These are phyloP conservation scores for Aethionema arabicum DNA, from an alignment of 345 rosid species.

Conservation along the genomic window DNA sequence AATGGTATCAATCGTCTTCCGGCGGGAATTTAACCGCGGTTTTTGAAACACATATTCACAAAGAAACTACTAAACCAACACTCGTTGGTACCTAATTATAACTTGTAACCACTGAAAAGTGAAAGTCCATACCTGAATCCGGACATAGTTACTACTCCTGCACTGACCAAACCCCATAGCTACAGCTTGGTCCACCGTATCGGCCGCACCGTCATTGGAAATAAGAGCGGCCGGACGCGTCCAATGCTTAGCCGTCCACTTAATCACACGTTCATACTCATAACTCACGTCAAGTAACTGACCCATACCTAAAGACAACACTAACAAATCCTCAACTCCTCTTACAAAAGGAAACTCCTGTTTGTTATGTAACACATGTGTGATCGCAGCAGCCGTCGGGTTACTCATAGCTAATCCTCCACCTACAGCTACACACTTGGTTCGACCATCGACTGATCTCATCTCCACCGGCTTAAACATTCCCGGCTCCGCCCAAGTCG, in stretches of 20 bases:
- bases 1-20: too few relatives aligned
- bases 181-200: conserved; percentile 88
- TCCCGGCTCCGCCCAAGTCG: conserved; percentile 90
- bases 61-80: too few relatives aligned
- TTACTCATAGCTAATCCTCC: conserved; percentile 87
- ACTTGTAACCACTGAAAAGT: not conserved
- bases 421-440: conserved; percentile 78
- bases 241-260: conserved; percentile 89
- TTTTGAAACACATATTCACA: too few relatives aligned
- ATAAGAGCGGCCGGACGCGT: conserved; percentile 85
- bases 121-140: conserved; percentile 68
- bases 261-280: conserved; percentile 66
- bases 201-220: conserved; percentile 78
- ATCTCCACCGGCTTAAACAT: conserved; percentile 65
- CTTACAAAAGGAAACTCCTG: conserved; percentile 96
- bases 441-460: conserved; percentile 71
- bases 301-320: conserved; percentile 77
- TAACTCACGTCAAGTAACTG: conserved; percentile 71
- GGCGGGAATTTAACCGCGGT: too few relatives aligned
- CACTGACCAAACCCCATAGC: conserved; percentile 92
- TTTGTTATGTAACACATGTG: conserved; percentile 95
- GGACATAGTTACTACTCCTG: conserved; percentile 67
- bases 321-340: conserved; percentile 92
- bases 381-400: conserved; percentile 91
- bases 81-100: too few relatives aligned